phyloP scores from a whole-genome alignment of 768 basidiomycete species.

The Panellus pusillus region DNA sequence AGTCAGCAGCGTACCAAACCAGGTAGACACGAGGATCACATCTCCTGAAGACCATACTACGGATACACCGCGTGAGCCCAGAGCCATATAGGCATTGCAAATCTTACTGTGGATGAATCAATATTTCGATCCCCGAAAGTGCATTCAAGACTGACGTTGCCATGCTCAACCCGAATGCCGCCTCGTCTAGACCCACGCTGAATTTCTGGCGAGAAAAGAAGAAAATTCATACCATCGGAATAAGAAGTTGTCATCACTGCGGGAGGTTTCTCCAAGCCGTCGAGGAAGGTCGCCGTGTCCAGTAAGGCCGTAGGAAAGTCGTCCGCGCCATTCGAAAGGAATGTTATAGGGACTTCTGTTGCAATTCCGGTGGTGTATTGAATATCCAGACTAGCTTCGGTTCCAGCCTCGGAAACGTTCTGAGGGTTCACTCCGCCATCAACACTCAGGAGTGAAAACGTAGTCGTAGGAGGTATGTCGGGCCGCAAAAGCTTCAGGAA shows the following conservation, averaged over 20 bases:
- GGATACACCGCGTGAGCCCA: slow-evolving; percentile 8
- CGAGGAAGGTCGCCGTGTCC: slow-evolving; percentile 5
- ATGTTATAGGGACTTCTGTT: background rate
- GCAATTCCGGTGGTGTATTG: slow-evolving; percentile 7
- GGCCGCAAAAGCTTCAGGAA: slow-evolving; percentile 1
- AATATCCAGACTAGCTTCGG: slow-evolving; percentile 6
- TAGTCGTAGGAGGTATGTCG: background rate
- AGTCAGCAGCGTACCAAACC: background rate
- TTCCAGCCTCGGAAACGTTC: background rate
- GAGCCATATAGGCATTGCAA: slow-evolving; percentile 6
- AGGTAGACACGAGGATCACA: background rate
- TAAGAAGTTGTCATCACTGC: slow-evolving; percentile 5
- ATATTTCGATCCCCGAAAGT: slow-evolving; percentile 44
- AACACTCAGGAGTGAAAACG: background rate
- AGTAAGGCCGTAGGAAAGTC: background rate
- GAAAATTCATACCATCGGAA: background rate
- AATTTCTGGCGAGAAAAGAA: too few species aligned
- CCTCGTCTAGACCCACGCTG: background rate
- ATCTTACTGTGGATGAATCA: slow-evolving; percentile 10
- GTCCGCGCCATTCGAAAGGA: slow-evolving; percentile 26
- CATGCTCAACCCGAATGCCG: background rate
- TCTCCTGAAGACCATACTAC: slow-evolving; percentile 25
- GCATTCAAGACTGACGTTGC: slow-evolving; percentile 8
- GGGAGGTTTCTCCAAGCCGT: background rate
- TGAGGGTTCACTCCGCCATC: slow-evolving; percentile 1